A percentile compares a stretch with the other conserved stretches of the same genome.
Conservation (phyloP, 805 yeast species). For the Suhomyces tanzawaensis region DNA sequence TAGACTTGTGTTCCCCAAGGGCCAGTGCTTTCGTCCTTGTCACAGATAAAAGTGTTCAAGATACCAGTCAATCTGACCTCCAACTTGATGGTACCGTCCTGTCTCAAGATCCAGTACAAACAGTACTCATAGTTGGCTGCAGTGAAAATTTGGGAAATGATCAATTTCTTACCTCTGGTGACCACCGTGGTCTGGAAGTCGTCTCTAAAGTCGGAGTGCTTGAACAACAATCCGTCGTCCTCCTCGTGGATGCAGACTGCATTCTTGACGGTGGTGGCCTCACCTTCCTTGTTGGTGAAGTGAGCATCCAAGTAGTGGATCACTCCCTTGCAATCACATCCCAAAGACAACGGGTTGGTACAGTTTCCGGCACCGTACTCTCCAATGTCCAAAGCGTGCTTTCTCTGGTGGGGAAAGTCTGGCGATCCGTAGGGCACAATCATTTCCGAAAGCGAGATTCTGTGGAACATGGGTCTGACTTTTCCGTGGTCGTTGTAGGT, state of each 20-base stretch:
- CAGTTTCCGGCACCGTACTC: conserved; percentile 86
- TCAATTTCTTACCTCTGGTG: conserved; percentile 71
- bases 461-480: conserved; percentile 71
- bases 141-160: conserved; percentile 78
- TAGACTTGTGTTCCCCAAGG: conserved; percentile 82
- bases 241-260: conserved; percentile 86
- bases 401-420: conserved; percentile 77
- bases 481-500: conserved; percentile 74
- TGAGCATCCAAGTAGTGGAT: conserved; percentile 82
- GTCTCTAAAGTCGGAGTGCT: conserved; percentile 84
- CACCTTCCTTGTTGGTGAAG: conserved; percentile 65
- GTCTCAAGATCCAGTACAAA: conserved; percentile 78
- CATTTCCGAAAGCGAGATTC: conserved; percentile 78
- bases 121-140: conserved; percentile 87
- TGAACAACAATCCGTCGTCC: conserved; percentile 75
- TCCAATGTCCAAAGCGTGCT: conserved; percentile 84
- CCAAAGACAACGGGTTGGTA: conserved; percentile 75
- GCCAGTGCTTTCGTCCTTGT: conserved; percentile 61
- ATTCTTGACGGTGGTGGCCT: conserved; percentile 66
- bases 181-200: conserved; percentile 70
- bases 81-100: conserved; percentile 79
- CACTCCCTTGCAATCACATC: conserved; percentile 85
- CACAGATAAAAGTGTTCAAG: conserved; percentile 67
- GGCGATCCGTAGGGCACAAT: conserved; percentile 84
- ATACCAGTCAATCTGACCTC: conserved; percentile 82